Conservation (phyloP, 345 rosid genomes). For the Euphorbia lathyris region DNA sequence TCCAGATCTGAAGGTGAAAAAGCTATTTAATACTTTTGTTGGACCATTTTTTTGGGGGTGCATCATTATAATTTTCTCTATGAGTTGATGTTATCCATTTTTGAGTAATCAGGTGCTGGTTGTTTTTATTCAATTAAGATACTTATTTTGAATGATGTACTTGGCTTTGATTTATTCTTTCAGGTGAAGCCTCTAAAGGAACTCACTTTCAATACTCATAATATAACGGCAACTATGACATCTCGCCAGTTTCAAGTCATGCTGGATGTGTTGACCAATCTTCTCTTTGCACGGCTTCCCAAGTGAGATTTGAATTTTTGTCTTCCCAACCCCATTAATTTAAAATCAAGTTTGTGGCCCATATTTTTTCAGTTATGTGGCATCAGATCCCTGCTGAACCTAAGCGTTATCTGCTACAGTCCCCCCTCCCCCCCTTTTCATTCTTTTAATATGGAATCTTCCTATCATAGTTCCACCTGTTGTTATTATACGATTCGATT, state of each 20-base stretch:
- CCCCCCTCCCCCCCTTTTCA: not conserved
- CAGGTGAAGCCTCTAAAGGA: constrained; percentile 97
- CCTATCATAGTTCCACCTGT: not conserved
- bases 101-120: not conserved
- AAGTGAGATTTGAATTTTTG: constrained; percentile 51
- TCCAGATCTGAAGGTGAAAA: constrained; percentile 85
- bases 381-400: not conserved
- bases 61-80: not conserved
- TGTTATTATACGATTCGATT: too few species aligned
- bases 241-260: constrained; percentile 97
- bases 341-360: not conserved
- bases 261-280: constrained; percentile 94
- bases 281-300: constrained; percentile 97
- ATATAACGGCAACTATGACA: constrained; percentile 93
- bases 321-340: not conserved
- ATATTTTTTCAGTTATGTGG: not conserved
- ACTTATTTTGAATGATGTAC: constrained; percentile 6
- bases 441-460: not conserved
- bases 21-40: not conserved
- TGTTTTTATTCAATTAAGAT: constrained; percentile 1
- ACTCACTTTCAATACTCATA: constrained; percentile 77
- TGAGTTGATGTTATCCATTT: not conserved
- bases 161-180: constrained; percentile 16
- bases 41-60: not conserved
- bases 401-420: not conserved